Percentiles rank a stretch among this genome's conserved stretches.
Conservation (phyloP, 2,329 filamentous ascomycete species). For the Fusarium zealandicum region DNA sequence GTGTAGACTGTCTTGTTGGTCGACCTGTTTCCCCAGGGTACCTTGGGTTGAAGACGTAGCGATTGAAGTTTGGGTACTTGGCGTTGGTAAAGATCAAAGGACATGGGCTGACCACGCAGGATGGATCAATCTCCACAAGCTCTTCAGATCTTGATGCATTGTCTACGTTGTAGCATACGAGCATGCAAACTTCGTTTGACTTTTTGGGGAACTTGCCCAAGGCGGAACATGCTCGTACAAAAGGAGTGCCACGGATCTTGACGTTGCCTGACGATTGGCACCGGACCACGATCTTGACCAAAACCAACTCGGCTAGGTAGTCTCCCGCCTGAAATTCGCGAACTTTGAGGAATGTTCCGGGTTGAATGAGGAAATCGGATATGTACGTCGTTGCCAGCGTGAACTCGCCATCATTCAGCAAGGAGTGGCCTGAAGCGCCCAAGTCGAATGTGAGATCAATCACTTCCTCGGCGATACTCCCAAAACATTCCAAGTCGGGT, state of each 20-base stretch:
- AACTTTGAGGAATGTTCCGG: conserved; percentile 44
- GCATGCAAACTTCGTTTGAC: conserved; percentile 53
- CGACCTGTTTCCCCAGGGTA: conserved; percentile 14
- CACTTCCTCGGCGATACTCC: conserved; percentile 28
- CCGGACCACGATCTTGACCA: conserved; percentile 53
- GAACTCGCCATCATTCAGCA: conserved; percentile 36
- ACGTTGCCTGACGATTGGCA: conserved; percentile 23
- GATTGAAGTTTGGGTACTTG: conserved; percentile 50
- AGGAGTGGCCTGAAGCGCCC: conserved; percentile 3
- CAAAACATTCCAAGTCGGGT: neutral
- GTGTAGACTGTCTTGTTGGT: conserved; percentile 41
- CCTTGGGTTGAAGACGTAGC: conserved; percentile 34
- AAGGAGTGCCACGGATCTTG: conserved; percentile 51
- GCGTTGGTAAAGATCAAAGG: conserved; percentile 64
- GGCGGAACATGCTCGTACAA: conserved; percentile 46
- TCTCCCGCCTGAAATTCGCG: conserved; percentile 27
- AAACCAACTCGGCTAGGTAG: conserved; percentile 47
- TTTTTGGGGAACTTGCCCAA: conserved; percentile 49
- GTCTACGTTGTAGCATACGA: conserved; percentile 50
- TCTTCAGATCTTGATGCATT: conserved; percentile 38
- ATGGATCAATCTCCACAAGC: conserved; percentile 51
- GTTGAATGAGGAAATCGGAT: conserved; percentile 18
- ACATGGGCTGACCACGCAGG: conserved; percentile 50
- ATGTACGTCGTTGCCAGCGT: conserved; percentile 27
- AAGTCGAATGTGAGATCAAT: conserved; percentile 47